Conservation (phyloP, 805 yeast species). For the Spathaspora girioi region DNA sequence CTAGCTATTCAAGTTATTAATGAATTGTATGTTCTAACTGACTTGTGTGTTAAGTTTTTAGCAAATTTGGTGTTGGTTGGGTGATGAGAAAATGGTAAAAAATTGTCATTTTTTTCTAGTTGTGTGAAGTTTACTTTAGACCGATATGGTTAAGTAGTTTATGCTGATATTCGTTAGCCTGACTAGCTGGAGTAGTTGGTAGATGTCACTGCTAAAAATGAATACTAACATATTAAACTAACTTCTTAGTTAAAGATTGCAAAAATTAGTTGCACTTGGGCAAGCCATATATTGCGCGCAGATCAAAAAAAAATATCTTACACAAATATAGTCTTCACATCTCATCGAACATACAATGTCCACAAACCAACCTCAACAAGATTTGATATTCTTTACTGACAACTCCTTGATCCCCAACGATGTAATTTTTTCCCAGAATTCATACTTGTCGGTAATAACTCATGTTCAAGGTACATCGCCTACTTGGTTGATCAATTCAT, state of each 20-base stretch:
- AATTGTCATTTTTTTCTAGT: too few species aligned
- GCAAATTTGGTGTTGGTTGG: background rate
- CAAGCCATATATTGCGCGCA: too few species aligned
- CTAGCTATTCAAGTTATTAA: background rate
- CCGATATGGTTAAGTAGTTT: too few species aligned
- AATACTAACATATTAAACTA: too few species aligned
- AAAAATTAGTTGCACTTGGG: too few species aligned
- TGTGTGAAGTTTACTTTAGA: too few species aligned
- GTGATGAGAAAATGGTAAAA: too few species aligned
- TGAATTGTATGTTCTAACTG: background rate
- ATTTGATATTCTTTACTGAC: conserved; percentile 50
- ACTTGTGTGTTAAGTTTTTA: background rate
- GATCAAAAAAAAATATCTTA: background rate
- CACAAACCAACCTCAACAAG: conserved; percentile 48
- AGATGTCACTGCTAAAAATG: too few species aligned
- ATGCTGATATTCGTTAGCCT: too few species aligned
- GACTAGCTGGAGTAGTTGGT: too few species aligned
- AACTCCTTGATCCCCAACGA: conserved; percentile 39
- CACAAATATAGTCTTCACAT: background rate
- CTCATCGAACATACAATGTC: background rate
- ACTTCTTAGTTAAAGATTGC: too few species aligned
- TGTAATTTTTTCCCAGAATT: conserved; percentile 11
- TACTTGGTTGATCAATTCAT: conserved; percentile 55
- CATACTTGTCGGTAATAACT: conserved; percentile 24
- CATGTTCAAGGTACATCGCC: conserved; percentile 53